Conservation (phyloP, 1,139 yeast genomes). For the Suhomyces choctaworum region DNA sequence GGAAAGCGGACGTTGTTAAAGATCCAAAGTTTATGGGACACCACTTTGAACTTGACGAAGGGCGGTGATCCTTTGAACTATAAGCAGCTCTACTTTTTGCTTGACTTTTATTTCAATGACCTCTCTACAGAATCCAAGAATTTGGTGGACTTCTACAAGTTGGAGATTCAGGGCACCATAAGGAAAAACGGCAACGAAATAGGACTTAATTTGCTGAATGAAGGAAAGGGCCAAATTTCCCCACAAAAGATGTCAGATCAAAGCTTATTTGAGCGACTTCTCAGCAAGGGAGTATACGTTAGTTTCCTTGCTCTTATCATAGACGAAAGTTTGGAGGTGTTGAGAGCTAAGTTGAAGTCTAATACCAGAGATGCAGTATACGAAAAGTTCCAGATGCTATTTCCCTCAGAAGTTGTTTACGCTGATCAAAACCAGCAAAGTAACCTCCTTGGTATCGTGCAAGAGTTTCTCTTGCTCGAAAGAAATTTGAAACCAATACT, state of each 20-base stretch:
- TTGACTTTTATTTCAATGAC: conserved; percentile 34
- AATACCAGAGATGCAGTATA: conserved; percentile 15
- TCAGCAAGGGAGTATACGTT: conserved; percentile 30
- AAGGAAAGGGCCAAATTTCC: conserved; percentile 1
- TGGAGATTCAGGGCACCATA: conserved; percentile 26
- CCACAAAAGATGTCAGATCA: conserved; percentile 15
- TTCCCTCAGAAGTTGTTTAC: conserved; percentile 28
- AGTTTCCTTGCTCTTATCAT: conserved; percentile 34
- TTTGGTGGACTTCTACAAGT: conserved; percentile 28
- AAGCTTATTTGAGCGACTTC: conserved; percentile 17
- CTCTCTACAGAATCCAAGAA: conserved; percentile 23
- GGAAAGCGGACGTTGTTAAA: conserved; percentile 14
- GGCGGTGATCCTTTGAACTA: conserved; percentile 26
- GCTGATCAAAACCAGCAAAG: conserved; percentile 21
- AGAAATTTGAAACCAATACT: background rate
- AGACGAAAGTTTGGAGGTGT: conserved; percentile 32
- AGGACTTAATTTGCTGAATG: conserved; percentile 13
- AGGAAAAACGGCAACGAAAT: conserved; percentile 21
- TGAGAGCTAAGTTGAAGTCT: conserved; percentile 20
- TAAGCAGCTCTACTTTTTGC: conserved; percentile 34
- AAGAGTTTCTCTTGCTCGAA: conserved; percentile 18
- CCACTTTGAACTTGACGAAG: conserved; percentile 22
- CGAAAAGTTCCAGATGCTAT: conserved; percentile 22
- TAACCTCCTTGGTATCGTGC: conserved; percentile 19
- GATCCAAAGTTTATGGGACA: conserved; percentile 32